phyloP scores from a whole-genome alignment of 1,284 basidiomycete species.

The Chalciporus sp. region DNA sequence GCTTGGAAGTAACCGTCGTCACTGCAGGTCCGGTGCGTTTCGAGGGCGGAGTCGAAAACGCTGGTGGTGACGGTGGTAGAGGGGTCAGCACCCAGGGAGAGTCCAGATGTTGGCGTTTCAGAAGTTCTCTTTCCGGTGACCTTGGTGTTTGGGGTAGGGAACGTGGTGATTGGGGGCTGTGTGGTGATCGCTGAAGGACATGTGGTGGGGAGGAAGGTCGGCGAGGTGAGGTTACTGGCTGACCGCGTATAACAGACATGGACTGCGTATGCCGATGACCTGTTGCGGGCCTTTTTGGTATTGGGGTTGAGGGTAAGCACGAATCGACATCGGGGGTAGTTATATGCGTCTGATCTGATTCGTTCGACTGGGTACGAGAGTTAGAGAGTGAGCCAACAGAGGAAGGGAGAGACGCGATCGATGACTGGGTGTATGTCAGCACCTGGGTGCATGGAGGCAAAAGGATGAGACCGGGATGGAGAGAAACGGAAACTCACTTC shows the following conservation, averaged over 20 bases:
- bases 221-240: conserved; percentile 5
- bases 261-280: conserved; percentile 17
- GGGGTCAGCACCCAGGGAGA: conserved; percentile 33
- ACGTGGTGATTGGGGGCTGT: conserved; percentile 20
- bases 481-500: conserved; percentile 30
- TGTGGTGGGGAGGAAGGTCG: conserved; percentile 8
- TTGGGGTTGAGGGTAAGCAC: conserved; percentile 2
- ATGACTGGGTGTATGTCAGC: conserved; percentile 24
- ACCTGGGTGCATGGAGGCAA: conserved; percentile 14
- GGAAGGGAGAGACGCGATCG: conserved; percentile 31
- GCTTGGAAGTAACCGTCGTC: conserved; percentile 22
- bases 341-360: conserved; percentile 28
- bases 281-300: background rate
- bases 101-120: conserved; percentile 15
- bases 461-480: conserved; percentile 3
- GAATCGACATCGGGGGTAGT: conserved; percentile 25
- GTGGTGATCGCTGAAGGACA: conserved; percentile 15
- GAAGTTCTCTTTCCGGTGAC: conserved; percentile 12
- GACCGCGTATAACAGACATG: conserved; percentile 9
- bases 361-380: conserved; percentile 25
- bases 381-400: conserved; percentile 36
- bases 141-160: conserved; percentile 24
- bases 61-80: conserved; percentile 33
- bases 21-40: conserved; percentile 25
- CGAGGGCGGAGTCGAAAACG: conserved; percentile 20